phyloP scores from a whole-genome alignment of 768 basidiomycete genomes.

The Russula ochroleuca region DNA sequence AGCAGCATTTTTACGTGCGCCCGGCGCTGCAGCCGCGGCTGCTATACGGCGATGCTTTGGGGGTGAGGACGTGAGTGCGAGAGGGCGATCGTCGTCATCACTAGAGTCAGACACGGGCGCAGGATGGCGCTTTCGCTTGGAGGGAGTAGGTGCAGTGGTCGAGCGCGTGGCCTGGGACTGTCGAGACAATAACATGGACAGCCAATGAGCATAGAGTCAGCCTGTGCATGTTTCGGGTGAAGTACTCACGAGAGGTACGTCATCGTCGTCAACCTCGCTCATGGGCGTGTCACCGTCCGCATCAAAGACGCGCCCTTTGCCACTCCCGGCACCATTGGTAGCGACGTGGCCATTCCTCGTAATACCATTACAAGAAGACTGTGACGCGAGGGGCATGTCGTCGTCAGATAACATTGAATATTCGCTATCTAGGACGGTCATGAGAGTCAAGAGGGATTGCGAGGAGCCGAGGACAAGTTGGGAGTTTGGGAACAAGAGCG shows the following conservation, averaged over 20 bases:
- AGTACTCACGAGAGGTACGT: constrained; percentile 60
- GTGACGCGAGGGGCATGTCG: constrained; percentile 43
- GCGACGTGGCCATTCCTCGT: constrained; percentile 41
- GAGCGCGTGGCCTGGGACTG: constrained; percentile 55
- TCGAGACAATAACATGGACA: constrained; percentile 30
- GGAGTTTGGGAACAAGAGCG: constrained; percentile 25
- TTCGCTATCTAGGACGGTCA: constrained; percentile 33
- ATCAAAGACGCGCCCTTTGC: constrained; percentile 39
- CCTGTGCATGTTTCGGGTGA: neutral
- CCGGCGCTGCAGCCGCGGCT: constrained; percentile 40
- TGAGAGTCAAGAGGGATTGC: neutral
- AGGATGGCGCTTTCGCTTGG: constrained; percentile 40
- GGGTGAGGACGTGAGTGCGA: constrained; percentile 69
- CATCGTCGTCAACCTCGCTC: constrained; percentile 63
- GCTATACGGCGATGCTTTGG: constrained; percentile 44
- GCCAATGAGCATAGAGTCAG: neutral
- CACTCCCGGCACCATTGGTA: constrained; percentile 36
- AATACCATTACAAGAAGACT: constrained; percentile 32
- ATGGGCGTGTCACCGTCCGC: constrained; percentile 45
- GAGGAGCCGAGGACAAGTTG: constrained; percentile 9
- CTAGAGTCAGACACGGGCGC: constrained; percentile 33
- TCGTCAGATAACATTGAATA: constrained; percentile 55
- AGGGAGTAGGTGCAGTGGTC: constrained; percentile 3
- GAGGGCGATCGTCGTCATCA: constrained; percentile 65
- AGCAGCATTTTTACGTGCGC: constrained; percentile 38